These are phyloP conservation scores for Hyphodiscus hymeniophilus DNA, from an alignment of 495 filamentous ascomycete genomes.

Conservation along the genomic window DNA sequence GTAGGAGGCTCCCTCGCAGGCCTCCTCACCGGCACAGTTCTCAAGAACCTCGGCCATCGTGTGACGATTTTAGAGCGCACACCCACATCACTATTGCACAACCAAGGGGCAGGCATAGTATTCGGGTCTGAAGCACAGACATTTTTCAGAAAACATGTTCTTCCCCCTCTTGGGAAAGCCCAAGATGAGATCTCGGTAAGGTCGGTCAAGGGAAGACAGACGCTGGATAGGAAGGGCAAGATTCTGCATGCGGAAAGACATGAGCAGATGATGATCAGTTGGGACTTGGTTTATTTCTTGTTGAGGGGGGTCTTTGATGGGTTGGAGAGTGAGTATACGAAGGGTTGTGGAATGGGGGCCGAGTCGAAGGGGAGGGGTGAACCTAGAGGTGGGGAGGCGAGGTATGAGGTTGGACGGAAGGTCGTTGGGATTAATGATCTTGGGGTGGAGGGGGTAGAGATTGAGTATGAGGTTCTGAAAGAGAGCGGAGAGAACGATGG, in stretches of 20 bases:
- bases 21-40: conserved; percentile 37
- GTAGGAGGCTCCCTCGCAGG: conserved; percentile 43
- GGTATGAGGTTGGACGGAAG: conserved; percentile 36
- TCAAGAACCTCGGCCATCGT: conserved; percentile 39
- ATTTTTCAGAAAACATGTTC: conserved; percentile 29
- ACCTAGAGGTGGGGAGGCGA: conserved; percentile 31
- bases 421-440: conserved; percentile 37
- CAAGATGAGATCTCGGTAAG: background rate
- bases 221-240: conserved; percentile 16
- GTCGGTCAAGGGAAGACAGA: background rate
- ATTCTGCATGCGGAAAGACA: conserved; percentile 33
- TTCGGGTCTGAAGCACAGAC: conserved; percentile 25
- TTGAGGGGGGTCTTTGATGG: conserved; percentile 49
- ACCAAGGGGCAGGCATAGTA: conserved; percentile 50
- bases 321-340: conserved; percentile 35
- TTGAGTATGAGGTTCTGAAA: background rate
- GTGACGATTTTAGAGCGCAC: conserved; percentile 47
- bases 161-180: conserved; percentile 3
- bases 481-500: conserved; percentile 13
- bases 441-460: conserved; percentile 29
- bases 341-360: conserved; percentile 24
- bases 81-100: conserved; percentile 34
- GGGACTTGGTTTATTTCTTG: conserved; percentile 47
- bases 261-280: conserved; percentile 41
- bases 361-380: too few species aligned